Percentiles rank a stretch among this genome's conserved stretches.
These are phyloP conservation scores for Jamesozyma piceae DNA, from an alignment of 805 yeast genomes.

Conservation along the genomic window DNA sequence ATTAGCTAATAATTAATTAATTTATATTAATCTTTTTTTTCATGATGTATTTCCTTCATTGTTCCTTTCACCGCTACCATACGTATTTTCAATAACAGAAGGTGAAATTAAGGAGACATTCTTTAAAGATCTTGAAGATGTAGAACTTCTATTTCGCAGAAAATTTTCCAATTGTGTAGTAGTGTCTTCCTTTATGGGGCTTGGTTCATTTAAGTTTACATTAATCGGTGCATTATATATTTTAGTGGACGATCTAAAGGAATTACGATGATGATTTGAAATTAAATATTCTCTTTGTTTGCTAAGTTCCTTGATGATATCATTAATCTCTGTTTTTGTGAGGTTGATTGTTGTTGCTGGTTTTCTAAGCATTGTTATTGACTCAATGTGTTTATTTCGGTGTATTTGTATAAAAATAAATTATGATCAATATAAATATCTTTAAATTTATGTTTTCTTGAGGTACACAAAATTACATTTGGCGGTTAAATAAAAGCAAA, in stretches of 20 bases:
- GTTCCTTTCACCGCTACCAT: too few relatives aligned
- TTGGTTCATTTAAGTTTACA: not conserved
- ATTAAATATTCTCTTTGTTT: not conserved
- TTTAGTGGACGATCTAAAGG: constrained; percentile 4
- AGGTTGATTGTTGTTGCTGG: not conserved
- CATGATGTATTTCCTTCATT: too few relatives aligned
- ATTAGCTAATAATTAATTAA: too few relatives aligned
- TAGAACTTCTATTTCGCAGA: not conserved
- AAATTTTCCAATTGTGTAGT: not conserved
- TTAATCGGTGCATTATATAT: not conserved
- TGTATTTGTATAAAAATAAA: too few relatives aligned
- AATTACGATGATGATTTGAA: not conserved
- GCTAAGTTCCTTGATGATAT: not conserved
- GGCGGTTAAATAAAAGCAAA: too few relatives aligned
- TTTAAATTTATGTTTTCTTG: too few relatives aligned
- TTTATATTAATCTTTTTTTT: too few relatives aligned
- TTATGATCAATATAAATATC: too few relatives aligned
- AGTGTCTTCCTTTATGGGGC: not conserved
- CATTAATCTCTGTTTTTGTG: not conserved
- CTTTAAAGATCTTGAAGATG: not conserved
- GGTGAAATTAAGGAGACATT: constrained; percentile 1
- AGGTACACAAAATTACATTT: too few relatives aligned
- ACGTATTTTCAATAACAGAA: too few relatives aligned
- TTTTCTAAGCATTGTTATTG: not conserved
- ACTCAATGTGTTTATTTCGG: not conserved